A percentile compares a stretch with the other conserved stretches of the same genome.
These are phyloP conservation scores for Phytophthora brassicae DNA, from an alignment of 352 stramenopile species.

Conservation along the genomic window DNA sequence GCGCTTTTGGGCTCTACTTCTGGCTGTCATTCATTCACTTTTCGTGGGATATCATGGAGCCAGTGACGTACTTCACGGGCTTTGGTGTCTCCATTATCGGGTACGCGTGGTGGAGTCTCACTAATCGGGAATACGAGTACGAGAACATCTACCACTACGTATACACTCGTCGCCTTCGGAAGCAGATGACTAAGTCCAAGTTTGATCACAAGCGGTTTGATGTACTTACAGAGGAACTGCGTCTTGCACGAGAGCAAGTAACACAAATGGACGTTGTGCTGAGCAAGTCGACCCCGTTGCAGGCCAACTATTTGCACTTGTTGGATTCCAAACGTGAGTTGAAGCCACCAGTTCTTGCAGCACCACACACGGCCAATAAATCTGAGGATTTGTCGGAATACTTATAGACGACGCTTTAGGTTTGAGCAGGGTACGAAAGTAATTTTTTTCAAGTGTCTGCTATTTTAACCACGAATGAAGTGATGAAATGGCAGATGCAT, in stretches of 20 bases:
- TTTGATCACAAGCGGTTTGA: constrained; percentile 62
- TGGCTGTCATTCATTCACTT: constrained; percentile 90
- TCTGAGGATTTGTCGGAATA: constrained; percentile 8
- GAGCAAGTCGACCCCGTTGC: constrained; percentile 59
- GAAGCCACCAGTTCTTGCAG: constrained; percentile 26
- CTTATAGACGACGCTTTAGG: constrained; percentile 12
- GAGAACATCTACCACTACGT: constrained; percentile 88
- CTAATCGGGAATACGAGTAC: constrained; percentile 89
- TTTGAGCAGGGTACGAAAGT: constrained; percentile 11
- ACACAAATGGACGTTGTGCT: constrained; percentile 60
- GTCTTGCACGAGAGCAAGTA: constrained; percentile 40
- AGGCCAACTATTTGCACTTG: constrained; percentile 71
- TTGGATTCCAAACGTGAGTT: constrained; percentile 37
- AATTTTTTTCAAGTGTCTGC: constrained; percentile 18
- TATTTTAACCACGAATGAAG: constrained; percentile 25
- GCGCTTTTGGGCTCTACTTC: constrained; percentile 84
- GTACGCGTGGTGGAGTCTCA: constrained; percentile 85
- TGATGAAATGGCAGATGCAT: constrained; percentile 17
- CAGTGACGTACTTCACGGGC: constrained; percentile 88
- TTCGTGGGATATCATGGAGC: constrained; percentile 91
- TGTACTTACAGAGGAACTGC: constrained; percentile 42
- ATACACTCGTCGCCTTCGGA: constrained; percentile 62
- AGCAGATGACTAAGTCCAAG: constrained; percentile 54
- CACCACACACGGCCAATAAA: constrained; percentile 5
- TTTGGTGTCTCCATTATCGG: constrained; percentile 77